Evolutionary conservation across 345 rosid species (phyloP).

Genomic region (Camelina neglecta): DNA sequence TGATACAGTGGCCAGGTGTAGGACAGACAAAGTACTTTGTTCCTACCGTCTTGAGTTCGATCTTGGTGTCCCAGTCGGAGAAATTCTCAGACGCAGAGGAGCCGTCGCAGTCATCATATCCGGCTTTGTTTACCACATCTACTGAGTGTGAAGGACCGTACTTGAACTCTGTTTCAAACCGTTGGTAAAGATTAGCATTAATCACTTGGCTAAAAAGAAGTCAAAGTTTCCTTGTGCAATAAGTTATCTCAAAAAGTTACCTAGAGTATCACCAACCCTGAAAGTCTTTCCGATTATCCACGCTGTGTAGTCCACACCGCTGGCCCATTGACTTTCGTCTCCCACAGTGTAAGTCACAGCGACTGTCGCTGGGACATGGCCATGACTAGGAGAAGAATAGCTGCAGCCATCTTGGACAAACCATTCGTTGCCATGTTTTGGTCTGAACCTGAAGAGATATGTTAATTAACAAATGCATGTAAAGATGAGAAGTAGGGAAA

Average conservation of each 20-base stretch:
- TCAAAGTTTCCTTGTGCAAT: not conserved
- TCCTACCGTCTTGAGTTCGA: conserved; percentile 31
- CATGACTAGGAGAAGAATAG: conserved; percentile 25
- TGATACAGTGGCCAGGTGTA: conserved; percentile 20
- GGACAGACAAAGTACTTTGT: conserved; percentile 20
- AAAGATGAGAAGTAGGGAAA: not conserved
- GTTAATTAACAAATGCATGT: not conserved
- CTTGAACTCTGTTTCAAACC: conserved; percentile 36
- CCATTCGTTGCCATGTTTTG: not conserved
- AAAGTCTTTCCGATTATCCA: conserved; percentile 44
- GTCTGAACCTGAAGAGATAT: not conserved
- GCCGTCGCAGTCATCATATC: conserved; percentile 34
- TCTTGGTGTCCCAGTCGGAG: conserved; percentile 15
- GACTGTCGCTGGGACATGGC: conserved; percentile 24
- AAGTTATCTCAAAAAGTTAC: conserved; percentile 4
- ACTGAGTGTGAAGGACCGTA: conserved; percentile 34
- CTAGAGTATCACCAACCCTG: conserved; percentile 43
- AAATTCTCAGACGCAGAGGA: not conserved
- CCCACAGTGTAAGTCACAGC: conserved; percentile 32
- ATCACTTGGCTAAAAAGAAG: not conserved
- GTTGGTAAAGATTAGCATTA: not conserved
- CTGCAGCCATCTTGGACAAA: not conserved
- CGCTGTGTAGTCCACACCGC: conserved; percentile 25
- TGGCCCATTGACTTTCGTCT: conserved; percentile 6
- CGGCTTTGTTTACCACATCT: conserved; percentile 25